A percentile compares a stretch with the other conserved stretches of the same genome.
Conservation (phyloP, 306 rosid genomes). For the Quercus gilva region DNA sequence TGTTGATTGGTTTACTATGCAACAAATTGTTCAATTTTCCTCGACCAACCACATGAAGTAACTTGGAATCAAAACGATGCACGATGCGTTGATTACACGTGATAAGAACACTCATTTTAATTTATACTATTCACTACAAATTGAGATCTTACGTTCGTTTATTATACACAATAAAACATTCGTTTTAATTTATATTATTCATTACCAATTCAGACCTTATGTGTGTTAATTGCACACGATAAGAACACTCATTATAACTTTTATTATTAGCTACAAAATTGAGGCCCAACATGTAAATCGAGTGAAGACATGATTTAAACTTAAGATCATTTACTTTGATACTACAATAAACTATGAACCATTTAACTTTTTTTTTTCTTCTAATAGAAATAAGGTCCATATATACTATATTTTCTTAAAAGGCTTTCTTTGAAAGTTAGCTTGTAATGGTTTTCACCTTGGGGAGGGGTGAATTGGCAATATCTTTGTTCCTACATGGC, state of each 20-base stretch:
- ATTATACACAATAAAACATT: not conserved
- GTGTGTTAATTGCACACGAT: not conserved
- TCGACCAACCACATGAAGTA: constrained; percentile 8
- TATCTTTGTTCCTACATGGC: no score
- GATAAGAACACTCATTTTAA: not conserved
- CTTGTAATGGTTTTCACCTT: no score
- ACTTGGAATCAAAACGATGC: not conserved
- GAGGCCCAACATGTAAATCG: no score
- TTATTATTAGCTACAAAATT: not conserved
- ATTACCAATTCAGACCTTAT: not conserved
- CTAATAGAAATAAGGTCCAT: no score
- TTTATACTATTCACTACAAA: not conserved
- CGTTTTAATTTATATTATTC: not conserved
- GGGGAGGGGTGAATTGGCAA: no score
- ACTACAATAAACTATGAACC: no score
- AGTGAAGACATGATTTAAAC: no score
- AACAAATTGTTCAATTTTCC: not conserved
- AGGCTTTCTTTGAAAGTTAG: no score
- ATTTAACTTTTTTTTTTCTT: no score
- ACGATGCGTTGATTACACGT: not conserved
- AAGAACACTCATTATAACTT: not conserved
- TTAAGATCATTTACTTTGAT: no score
- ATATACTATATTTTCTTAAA: no score
- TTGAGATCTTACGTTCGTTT: not conserved
- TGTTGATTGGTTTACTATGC: not conserved